These are phyloP conservation scores for Geotrichum carabidarum DNA, from an alignment of 1,139 yeast species.

Conservation along the genomic window DNA sequence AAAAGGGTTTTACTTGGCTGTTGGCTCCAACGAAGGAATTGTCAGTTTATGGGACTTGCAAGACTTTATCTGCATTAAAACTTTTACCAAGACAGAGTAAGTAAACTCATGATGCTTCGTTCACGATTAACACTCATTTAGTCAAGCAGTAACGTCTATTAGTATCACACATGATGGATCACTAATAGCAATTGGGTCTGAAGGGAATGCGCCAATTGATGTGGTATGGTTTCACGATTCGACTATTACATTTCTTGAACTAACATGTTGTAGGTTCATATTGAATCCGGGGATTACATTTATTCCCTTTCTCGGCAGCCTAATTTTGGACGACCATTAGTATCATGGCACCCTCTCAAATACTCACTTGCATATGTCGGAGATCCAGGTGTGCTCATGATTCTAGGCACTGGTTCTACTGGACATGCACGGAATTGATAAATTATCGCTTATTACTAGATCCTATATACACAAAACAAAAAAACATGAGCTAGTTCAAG, in stretches of 20 bases:
- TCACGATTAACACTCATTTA: background rate
- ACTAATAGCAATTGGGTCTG: constrained; percentile 35
- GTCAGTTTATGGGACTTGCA: constrained; percentile 56
- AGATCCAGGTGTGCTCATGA: constrained; percentile 25
- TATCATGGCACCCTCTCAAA: constrained; percentile 35
- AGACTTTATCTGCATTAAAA: constrained; percentile 44
- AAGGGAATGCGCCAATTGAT: constrained; percentile 30
- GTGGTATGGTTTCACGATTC: constrained; percentile 24
- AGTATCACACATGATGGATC: constrained; percentile 38
- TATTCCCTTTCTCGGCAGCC: constrained; percentile 19
- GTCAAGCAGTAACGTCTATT: constrained; percentile 31
- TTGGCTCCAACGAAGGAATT: constrained; percentile 68
- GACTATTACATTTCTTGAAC: background rate
- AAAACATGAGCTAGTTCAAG: background rate
- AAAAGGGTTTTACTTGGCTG: constrained; percentile 49
- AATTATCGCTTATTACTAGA: constrained; percentile 1
- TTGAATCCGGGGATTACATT: constrained; percentile 31
- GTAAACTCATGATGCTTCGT: background rate
- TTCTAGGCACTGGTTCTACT: constrained; percentile 12
- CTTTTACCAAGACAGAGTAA: constrained; percentile 45
- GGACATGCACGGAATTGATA: constrained; percentile 14
- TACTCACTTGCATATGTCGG: constrained; percentile 34
- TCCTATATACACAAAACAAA: constrained; percentile 14
- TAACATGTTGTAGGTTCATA: constrained; percentile 20
- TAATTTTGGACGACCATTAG: constrained; percentile 24